Base-by-base conservation (phyloP, 139 green algal genomes). In the Astrephomene gubernaculifera region DNA sequence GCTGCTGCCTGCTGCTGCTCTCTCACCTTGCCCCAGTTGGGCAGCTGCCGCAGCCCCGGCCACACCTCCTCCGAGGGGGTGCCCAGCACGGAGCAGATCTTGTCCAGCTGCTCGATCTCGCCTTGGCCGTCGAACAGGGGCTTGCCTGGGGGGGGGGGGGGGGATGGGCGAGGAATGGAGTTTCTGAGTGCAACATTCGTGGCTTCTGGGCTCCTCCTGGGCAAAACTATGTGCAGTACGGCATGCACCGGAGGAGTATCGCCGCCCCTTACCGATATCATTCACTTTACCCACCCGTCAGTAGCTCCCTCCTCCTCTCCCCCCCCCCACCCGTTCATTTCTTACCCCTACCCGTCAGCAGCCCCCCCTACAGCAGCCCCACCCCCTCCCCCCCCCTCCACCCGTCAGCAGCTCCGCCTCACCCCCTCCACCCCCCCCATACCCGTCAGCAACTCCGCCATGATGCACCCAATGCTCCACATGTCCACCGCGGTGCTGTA, bases 381-480 rank as follows among this genome's bases (percentile, higher is more conserved):
- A n/a, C n/a, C n/a, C n/a, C n/a, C n/a, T n/a, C n/a, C n/a, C 5
- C 43, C 27, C 24, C 41, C 52, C 2, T 68, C 10, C 78, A 86
- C 85, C 82, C 38, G 73, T 92, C 39, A 99, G 87, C 52, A 99
- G 91, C 92, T 99, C 96, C 10, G 88, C 97, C 93, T n/a, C n/a
- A n/a, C n/a, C n/a, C n/a, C n/a, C n/a, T n/a, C n/a, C n/a, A n/a
- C 5, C 43, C 27, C 24, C 41, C 52, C 2, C 75, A 4, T 70
- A 86, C 85, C 82, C 38, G 73, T 92, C 39, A 99, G 87, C 52
- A 99, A 91, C 92, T 99, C 96, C 10, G 88, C 97, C 93, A 98
- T 96, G 91, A 99, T 98, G 90, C 95, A 98, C 24, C 96, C 97
- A 14, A 96, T 60, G n/a, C 86, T 93, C 96, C 97, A 99, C 82